Evolutionary conservation across 371 early-diverging fungal genomes (phyloP), one percentile per base, ranked within the genome.

Genomic region (Lichtheimia hyalospora): DNA sequence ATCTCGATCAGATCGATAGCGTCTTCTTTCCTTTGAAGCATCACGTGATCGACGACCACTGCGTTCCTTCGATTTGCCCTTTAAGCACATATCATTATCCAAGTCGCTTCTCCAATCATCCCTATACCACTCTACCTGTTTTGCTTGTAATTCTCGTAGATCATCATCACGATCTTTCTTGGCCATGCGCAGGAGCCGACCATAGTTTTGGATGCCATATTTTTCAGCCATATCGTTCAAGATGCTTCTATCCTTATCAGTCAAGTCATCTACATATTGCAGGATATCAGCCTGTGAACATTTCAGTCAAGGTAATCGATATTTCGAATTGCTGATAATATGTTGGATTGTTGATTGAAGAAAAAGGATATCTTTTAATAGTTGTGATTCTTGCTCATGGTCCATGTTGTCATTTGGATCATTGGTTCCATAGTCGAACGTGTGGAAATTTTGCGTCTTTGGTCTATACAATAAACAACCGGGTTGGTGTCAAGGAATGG

Each of bases 91-190:
- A 8, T 34, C 10, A 34, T 34, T 10, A 34, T 34, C 10, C 34
- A 34, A 8, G 2, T 4, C 34, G 34, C 6, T 34, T 10, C 34
- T 8, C 34, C 34, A 34, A 34, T 34, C 27, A 3, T 25, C 25
- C 25, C 5, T 3, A 2, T 27, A 27, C 27, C 7, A 1, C 27
- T 34, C 15, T 24, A 69, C 70, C 67, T 65, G 61, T 15, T 60
- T 52, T 12, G 46, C 60, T 49, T 69, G 66, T 1, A 81, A 53
- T 2, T 72, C 56, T 49, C 69, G 60, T 44, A 81, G 27, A 54
- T 81, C 70, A 48, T 69, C 66, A 48, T 81, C 81, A 18, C 78
- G 68, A 39, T 81, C 77, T 49, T 69, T 73, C 41, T 77, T 77
- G 15, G 78, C 75, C 10, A 71, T 68, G 25, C 75, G 63, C 15